Conservation (phyloP, 2,329 filamentous ascomycete species). For the Aspergillus hiratsukae region DNA sequence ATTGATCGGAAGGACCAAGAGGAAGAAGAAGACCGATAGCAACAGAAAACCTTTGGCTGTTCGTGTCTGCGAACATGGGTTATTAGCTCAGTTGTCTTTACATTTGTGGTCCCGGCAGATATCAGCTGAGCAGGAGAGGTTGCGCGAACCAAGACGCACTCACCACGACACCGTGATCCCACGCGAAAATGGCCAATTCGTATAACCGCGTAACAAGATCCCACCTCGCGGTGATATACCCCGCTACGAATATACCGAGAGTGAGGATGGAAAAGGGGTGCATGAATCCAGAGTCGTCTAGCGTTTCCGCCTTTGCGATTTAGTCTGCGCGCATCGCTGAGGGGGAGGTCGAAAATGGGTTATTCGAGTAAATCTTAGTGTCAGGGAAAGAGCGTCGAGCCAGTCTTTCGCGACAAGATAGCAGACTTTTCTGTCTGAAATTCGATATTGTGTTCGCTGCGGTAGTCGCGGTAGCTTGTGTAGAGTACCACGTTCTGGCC, state of each 20-base stretch:
- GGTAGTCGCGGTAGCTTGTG: background rate
- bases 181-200: slow-evolving; percentile 95
- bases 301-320: slow-evolving; percentile 17
- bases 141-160: slow-evolving; percentile 31
- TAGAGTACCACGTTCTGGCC: background rate
- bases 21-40: slow-evolving; percentile 77
- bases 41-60: slow-evolving; percentile 79
- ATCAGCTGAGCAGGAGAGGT: slow-evolving; percentile 3
- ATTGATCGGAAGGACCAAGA: slow-evolving; percentile 78
- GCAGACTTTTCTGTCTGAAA: background rate
- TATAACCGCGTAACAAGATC: slow-evolving; percentile 94
- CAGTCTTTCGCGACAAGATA: background rate
- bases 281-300: slow-evolving; percentile 55
- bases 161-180: slow-evolving; percentile 97
- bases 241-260: slow-evolving; percentile 97
- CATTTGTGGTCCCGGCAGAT: background rate
- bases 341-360: background rate
- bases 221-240: slow-evolving; percentile 99
- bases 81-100: slow-evolving; percentile 8
- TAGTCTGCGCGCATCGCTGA: slow-evolving; percentile 31
- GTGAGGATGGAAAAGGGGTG: slow-evolving; percentile 96
- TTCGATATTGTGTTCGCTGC: no score
- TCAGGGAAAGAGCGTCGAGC: background rate
- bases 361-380: background rate
- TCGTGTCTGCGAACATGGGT: slow-evolving; percentile 58